Base-by-base conservation (phyloP, 805 yeast species). In the Sungouiella thailandica region DNA sequence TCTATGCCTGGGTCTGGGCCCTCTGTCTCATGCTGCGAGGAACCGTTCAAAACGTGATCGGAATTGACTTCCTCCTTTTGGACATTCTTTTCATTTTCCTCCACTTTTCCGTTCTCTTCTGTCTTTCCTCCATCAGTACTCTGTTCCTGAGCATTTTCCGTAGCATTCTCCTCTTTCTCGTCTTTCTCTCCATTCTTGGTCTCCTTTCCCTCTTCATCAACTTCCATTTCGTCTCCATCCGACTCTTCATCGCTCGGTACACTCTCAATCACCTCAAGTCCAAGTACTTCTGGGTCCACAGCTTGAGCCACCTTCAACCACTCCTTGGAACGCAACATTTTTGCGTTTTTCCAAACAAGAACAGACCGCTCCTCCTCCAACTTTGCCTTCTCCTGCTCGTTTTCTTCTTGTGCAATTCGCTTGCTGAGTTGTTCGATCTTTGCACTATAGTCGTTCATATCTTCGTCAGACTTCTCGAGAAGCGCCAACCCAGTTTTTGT, bases 311-410 rank as follows among this genome's bases (percentile, higher is more conserved):
- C 18, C 9, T 14, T 18, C 3, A 43, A 30, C 50, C 50, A 46
- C 9, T 27, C 8, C 5, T 11, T 7, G 2, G 26, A 32, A 2
- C 50, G 32, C 17, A 34, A 15, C 5, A 29, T 29, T 24, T 60
- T 52, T 10, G 57, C 41, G 23, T 49, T 37, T 39, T 57, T 62
- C 72, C 72, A 66, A 3, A 52, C 33, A 28, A 53, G 32, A 7
- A 57, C 47, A n/a, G 57, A 54, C 17, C 57, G 41, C 29, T 51
- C 47, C 23, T 62, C 66, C 2, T 43, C 29, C 14, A 52, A 32
- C 19, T 46, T 43, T 1, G 34, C 37, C 20, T 37, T 34, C 24
- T 23, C 32, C 9, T 25, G 26, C 5, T 23, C 29, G 29, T 43
- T 46, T 3, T 17, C 10, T 13, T 37, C 41, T 2, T 7, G 11